Evolutionary conservation across 768 basidiomycete genomes (phyloP).

Genomic region (Boletus sp.): DNA sequence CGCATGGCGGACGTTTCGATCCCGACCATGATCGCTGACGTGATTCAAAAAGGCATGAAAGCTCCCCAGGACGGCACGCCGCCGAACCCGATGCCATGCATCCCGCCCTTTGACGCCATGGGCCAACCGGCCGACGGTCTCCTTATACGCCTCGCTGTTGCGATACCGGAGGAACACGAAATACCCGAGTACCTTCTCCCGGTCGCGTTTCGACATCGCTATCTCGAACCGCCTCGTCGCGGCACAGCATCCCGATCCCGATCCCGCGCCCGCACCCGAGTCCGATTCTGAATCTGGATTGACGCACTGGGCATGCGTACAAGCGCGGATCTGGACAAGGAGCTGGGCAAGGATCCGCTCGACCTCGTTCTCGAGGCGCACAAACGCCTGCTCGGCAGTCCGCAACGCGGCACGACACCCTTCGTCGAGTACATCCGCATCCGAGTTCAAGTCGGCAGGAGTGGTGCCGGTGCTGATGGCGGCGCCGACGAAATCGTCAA

Average conservation of each 20-base stretch:
- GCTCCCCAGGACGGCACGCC: conserved; percentile 25
- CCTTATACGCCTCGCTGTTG: conserved; percentile 47
- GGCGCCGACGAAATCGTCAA: conserved; percentile 39
- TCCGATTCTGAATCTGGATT: neutral
- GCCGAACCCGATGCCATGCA: conserved; percentile 30
- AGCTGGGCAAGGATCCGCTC: conserved; percentile 40
- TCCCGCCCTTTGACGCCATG: conserved; percentile 19
- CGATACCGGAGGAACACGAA: conserved; percentile 58
- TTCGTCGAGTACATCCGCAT: conserved; percentile 29
- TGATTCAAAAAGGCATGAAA: conserved; percentile 30
- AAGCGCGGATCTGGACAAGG: conserved; percentile 32
- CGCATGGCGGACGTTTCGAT: neutral
- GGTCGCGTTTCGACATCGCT: conserved; percentile 20
- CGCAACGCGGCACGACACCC: conserved; percentile 37
- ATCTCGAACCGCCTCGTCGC: conserved; percentile 19
- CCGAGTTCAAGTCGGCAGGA: neutral
- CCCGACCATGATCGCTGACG: neutral
- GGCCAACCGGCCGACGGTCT: conserved; percentile 35
- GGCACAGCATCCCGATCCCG: neutral
- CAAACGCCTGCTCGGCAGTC: conserved; percentile 45
- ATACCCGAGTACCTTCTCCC: conserved; percentile 47
- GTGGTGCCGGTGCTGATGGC: neutral
- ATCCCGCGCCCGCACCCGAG: neutral
- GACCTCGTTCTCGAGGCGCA: conserved; percentile 41
- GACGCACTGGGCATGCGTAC: neutral